These are phyloP conservation scores for Acacia crassicarpa DNA, from an alignment of 306 rosid species.

Conservation along the genomic window DNA sequence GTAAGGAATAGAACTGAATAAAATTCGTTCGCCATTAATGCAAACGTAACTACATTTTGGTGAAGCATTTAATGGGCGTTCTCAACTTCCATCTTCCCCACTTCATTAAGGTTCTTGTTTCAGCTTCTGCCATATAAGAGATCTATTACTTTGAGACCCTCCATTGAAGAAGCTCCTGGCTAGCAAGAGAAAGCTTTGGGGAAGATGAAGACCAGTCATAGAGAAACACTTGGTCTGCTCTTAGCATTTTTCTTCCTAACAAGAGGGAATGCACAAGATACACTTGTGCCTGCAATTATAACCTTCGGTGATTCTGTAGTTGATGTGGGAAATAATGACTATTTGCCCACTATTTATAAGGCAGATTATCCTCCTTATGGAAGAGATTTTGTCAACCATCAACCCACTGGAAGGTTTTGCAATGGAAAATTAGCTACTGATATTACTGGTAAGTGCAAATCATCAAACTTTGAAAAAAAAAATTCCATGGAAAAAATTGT, in stretches of 20 bases:
- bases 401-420: slow-evolving; percentile 92
- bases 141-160: slow-evolving; percentile 12
- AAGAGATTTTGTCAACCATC: slow-evolving; percentile 78
- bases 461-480: neutral
- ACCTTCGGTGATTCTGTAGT: slow-evolving; percentile 92
- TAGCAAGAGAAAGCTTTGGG: neutral
- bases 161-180: slow-evolving; percentile 12
- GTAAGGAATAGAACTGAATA: neutral
- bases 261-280: slow-evolving; percentile 62
- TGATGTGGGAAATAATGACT: slow-evolving; percentile 91
- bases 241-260: slow-evolving; percentile 38
- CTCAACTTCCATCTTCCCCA: slow-evolving; percentile 75
- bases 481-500: neutral
- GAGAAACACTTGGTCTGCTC: slow-evolving; percentile 45
- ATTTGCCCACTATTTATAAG: slow-evolving; percentile 72
- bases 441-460: slow-evolving; percentile 61
- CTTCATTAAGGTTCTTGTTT: slow-evolving; percentile 48
- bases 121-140: slow-evolving; percentile 34
- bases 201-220: slow-evolving; percentile 41
- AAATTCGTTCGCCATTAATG: slow-evolving; percentile 5
- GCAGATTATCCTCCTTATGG: slow-evolving; percentile 98
- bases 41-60: slow-evolving; percentile 35
- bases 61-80: slow-evolving; percentile 52
- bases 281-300: slow-evolving; percentile 82
- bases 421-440: slow-evolving; percentile 96